Evolutionary conservation across 2,329 filamentous ascomycete genomes (phyloP), one percentile per base, ranked within the genome.

Genomic region (Paracoccidioides lutzii): DNA sequence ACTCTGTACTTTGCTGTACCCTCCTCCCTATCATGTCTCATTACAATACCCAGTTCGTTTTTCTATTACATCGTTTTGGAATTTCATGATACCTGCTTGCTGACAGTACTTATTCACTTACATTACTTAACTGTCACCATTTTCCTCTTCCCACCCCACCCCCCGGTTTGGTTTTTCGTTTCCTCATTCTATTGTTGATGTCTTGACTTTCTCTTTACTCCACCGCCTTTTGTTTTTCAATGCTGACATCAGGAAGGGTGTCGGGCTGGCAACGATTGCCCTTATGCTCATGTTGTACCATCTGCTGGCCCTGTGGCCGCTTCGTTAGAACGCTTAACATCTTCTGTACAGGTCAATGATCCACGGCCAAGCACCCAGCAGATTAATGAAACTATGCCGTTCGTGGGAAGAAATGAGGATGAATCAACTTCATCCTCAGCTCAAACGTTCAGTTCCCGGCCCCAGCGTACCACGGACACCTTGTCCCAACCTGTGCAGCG

Each of bases 181-280:
- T 38, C 10, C 14, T 41, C 4, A 33, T 14, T 9, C 30, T 35
- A 50, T 22, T 46, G 46, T 2, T 35, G 38, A 32, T 52, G 37
- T 46, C 32, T 30, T 45, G 40, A 30, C 12, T 8, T 51, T 45
- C 8, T 32, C 28, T 35, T 30, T n/a, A 5, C 7, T 14, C 9
- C 22, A 52, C 15, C 28, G 5, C 49, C 2, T 41, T 41, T 32
- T 52, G 3, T 1, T 22, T 30, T 52, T 32, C 42, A 40, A 59
- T 55, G 46, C 66, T 68, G 55, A 69, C 58, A 43, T 55, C 40
- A 12, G 28, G 54, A 59, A 78, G 76, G 79, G 57, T 81, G 79
- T 67, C 71, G 77, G 63, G 72, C 75, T 58, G 78, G 78, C 54
- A 69, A 73, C 60, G 64, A 71, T 52, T 81, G 79, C 62, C 74